These are phyloP conservation scores for Phytopythium aichiense DNA, from an alignment of 352 stramenopile genomes.

Conservation along the genomic window DNA sequence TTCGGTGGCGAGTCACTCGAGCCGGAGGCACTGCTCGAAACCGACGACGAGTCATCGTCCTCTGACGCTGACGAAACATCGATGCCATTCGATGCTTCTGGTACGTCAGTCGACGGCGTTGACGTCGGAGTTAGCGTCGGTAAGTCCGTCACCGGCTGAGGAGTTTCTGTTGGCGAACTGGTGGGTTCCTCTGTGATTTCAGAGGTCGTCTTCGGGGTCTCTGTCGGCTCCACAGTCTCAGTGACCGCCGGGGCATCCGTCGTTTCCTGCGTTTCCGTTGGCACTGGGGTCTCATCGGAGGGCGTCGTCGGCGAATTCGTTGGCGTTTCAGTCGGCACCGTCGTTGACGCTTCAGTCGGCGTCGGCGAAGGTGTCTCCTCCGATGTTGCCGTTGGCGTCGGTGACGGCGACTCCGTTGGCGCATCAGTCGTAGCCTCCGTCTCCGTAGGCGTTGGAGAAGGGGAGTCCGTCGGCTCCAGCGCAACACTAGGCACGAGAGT, in stretches of 20 bases:
- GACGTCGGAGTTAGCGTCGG: conserved; percentile 2
- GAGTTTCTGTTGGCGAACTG: conserved; percentile 5
- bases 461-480: too few relatives aligned
- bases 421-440: not conserved
- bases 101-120: not conserved
- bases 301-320: conserved; percentile 5
- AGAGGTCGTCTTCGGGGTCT: conserved; percentile 4
- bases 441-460: not conserved
- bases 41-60: not conserved
- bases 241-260: not conserved
- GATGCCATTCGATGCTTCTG: not conserved
- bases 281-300: conserved; percentile 1
- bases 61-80: not conserved
- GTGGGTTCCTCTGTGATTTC: not conserved
- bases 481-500: too few relatives aligned
- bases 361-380: not conserved
- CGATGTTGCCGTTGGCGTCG: not conserved
- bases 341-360: not conserved
- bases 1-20: not conserved
- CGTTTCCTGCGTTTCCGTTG: conserved; percentile 1
- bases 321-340: conserved; percentile 5
- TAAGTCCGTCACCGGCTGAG: conserved; percentile 4
- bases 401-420: conserved; percentile 3
- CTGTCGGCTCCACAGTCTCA: too few relatives aligned
- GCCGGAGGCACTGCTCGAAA: not conserved